Evolutionary conservation across 2,329 filamentous ascomycete species (phyloP).

Genomic region (Coniella lustricola): DNA sequence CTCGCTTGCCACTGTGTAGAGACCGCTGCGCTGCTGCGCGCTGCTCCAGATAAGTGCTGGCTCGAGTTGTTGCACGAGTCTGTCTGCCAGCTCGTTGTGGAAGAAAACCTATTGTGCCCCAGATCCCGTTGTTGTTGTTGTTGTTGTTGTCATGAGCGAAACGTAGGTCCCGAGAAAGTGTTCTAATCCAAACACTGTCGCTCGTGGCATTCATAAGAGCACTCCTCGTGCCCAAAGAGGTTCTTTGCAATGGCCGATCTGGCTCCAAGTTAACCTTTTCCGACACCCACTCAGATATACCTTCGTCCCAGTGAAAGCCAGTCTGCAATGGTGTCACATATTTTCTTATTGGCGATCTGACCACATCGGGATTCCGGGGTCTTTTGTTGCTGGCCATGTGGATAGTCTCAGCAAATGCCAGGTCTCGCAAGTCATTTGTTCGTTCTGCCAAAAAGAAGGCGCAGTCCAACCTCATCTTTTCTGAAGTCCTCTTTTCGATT

Average conservation of each 20-base stretch:
- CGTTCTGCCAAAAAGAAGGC: constrained; percentile 46
- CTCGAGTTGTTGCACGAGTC: not conserved
- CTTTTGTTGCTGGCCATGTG: constrained; percentile 1
- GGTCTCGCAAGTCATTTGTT: constrained; percentile 45
- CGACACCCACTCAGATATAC: constrained; percentile 31
- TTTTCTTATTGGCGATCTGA: too few relatives aligned
- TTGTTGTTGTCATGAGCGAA: not conserved
- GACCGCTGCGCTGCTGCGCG: not conserved
- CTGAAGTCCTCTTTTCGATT: constrained; percentile 24
- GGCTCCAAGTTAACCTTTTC: constrained; percentile 14
- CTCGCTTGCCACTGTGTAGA: constrained; percentile 3
- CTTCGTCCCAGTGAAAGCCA: constrained; percentile 30
- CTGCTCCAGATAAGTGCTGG: not conserved
- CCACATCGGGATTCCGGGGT: too few relatives aligned
- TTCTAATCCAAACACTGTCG: too few relatives aligned
- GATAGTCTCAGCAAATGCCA: constrained; percentile 46
- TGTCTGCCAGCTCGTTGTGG: not conserved
- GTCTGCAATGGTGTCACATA: constrained; percentile 15
- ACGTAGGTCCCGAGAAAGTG: not conserved
- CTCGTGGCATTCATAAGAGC: too few relatives aligned
- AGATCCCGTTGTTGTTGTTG: not conserved
- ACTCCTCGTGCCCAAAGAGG: not conserved
- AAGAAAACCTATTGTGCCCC: too few relatives aligned
- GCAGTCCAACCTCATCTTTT: constrained; percentile 36
- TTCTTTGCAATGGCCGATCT: not conserved